phyloP scores from a whole-genome alignment of 73 alveolate species.

The Blepharisma stoltei region DNA sequence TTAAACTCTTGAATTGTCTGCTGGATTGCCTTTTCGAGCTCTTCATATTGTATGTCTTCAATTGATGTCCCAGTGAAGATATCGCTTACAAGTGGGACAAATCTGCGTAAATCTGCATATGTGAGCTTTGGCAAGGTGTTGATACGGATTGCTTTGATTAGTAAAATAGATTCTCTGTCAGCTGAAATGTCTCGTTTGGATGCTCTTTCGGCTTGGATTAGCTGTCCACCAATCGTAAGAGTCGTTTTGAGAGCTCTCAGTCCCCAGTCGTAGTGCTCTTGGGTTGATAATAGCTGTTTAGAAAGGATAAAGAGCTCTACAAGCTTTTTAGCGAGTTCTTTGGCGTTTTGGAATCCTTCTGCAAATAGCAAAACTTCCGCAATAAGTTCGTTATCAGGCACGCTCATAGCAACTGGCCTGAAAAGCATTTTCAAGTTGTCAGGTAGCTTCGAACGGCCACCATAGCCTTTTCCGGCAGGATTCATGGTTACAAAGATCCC shows the following conservation, averaged over 20 bases:
- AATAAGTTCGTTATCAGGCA: slow-evolving; percentile 99
- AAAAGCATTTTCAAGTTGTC: slow-evolving; percentile 98
- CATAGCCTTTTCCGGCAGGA: slow-evolving; percentile 99
- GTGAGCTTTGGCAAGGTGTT: slow-evolving; percentile 99
- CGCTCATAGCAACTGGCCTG: slow-evolving; percentile 99
- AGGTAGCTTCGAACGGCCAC: slow-evolving; percentile 99
- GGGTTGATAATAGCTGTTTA: slow-evolving; percentile 93
- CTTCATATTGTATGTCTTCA: slow-evolving; percentile 97
- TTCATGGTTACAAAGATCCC: slow-evolving; percentile 99
- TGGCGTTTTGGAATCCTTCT: slow-evolving; percentile 97
- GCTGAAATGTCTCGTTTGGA: slow-evolving; percentile 17
- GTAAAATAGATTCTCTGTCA: slow-evolving; percentile 46
- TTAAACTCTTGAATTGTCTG: slow-evolving; percentile 84
- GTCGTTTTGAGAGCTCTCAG: slow-evolving; percentile 99
- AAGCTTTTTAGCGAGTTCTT: slow-evolving; percentile 84
- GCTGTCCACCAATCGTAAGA: slow-evolving; percentile 97
- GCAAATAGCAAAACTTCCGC: slow-evolving; percentile 99
- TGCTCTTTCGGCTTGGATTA: slow-evolving; percentile 87
- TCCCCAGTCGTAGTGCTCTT: slow-evolving; percentile 99
- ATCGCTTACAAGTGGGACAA: slow-evolving; percentile 84
- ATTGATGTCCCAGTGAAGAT: slow-evolving; percentile 93
- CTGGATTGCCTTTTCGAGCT: slow-evolving; percentile 91
- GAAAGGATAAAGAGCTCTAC: slow-evolving; percentile 95
- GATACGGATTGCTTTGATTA: slow-evolving; percentile 82
- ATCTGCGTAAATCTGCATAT: slow-evolving; percentile 94